Conservation (phyloP, 1,139 yeast genomes). For the Hansenula lynferdii region DNA sequence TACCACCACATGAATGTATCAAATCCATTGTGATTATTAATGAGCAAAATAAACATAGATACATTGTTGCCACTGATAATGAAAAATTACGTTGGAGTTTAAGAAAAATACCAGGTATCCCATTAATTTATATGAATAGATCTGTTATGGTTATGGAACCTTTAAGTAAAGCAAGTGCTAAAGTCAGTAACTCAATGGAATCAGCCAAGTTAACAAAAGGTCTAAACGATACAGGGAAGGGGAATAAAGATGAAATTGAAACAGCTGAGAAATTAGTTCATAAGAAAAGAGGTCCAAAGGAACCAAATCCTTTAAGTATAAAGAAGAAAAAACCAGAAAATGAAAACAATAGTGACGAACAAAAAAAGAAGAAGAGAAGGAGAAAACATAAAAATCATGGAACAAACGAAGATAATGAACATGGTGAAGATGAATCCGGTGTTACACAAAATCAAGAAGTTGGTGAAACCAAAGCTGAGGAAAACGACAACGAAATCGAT, state of each 20-base stretch:
- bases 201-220: slow-evolving; percentile 67
- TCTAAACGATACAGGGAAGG: slow-evolving; percentile 46
- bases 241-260: slow-evolving; percentile 22
- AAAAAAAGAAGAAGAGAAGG: slow-evolving; percentile 35
- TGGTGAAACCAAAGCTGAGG: slow-evolving; percentile 1
- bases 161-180: slow-evolving; percentile 64
- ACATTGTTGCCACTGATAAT: slow-evolving; percentile 83
- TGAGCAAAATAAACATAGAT: slow-evolving; percentile 84
- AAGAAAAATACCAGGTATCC: slow-evolving; percentile 86
- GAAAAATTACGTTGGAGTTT: slow-evolving; percentile 60
- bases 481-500: no score
- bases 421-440: slow-evolving; percentile 1
- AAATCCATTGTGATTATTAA: slow-evolving; percentile 61
- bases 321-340: slow-evolving; percentile 52
- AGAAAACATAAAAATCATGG: slow-evolving; percentile 31
- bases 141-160: slow-evolving; percentile 98
- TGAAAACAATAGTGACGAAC: slow-evolving; percentile 6
- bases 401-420: no score
- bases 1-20: slow-evolving; percentile 73
- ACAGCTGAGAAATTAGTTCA: slow-evolving; percentile 25
- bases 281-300: slow-evolving; percentile 68
- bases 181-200: slow-evolving; percentile 53
- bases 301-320: slow-evolving; percentile 79
- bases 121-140: slow-evolving; percentile 79
- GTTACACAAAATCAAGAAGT: no score